Evolutionary conservation across 164 flowering plant species (phyloP), one percentile per base, ranked within the genome.

Genomic region (Nymphaea colorata): DNA sequence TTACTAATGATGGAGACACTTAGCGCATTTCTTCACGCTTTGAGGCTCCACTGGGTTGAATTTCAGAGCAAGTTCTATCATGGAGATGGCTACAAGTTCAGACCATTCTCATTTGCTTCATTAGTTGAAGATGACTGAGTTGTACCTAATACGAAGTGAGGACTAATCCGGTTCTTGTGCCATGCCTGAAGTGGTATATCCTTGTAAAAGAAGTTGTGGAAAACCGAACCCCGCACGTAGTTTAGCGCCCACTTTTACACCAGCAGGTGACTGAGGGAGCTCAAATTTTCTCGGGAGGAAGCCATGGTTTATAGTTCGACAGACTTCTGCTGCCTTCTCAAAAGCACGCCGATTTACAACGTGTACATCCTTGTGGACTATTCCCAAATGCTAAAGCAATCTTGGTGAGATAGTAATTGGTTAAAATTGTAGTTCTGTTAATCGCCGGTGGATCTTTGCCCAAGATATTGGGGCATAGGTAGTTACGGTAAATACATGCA

Each of bases 1-100:
- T 79, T 92, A 62, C 91, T 92, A 41, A 87, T 90, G 95, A 92
- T 92, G 98, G 98, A 92, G 73, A 83, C 87, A 6, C 90, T 92
- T 7, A 92, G 98, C 69, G 98, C 98, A 44, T 88, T 92, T 68
- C 90, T 92, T 57, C 98, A 92, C 62, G 94, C 98, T 44, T 71
- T 92, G 82, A 89, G 98, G 83, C 98, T 92, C 59, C 98, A 92
- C 67, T 92, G 98, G 98, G 93, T 92, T 65, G 98, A 92, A 67
- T 92, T 83, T 69, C 90, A 85, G 71, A 82, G 70, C 74, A 92
- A 92, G 81, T 92, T 92, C 78, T 92, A 88, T 79, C 82, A 81
- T 36, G 98, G 96, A 3, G 95, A 92, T 75, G 98, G 98, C 67
- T 88, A 86, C 82, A 88, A 89, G 80, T 92, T 92, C 82, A 83